phyloP scores from a whole-genome alignment of 2,329 filamentous ascomycete species.

The Pezicula radicicola region DNA sequence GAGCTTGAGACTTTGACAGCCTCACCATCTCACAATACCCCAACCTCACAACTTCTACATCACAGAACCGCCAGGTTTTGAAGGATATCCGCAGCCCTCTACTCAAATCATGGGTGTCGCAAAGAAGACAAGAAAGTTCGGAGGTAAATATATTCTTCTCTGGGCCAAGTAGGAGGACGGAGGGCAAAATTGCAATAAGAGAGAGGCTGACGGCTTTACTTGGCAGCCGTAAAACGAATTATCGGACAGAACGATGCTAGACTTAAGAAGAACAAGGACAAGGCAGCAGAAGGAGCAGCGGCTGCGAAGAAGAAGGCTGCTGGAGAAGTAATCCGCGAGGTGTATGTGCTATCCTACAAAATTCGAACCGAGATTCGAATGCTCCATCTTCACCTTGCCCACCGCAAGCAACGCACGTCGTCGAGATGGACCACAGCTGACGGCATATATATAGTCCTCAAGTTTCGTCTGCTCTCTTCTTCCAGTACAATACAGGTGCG shows the following conservation, averaged over 20 bases:
- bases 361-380: not conserved
- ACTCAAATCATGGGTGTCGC: slow-evolving; percentile 65
- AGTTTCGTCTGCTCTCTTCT: slow-evolving; percentile 81
- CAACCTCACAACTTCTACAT: too few relatives aligned
- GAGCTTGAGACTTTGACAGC: too few relatives aligned
- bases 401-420: not conserved
- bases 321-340: slow-evolving; percentile 67
- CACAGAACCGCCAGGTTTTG: too few relatives aligned
- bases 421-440: not conserved
- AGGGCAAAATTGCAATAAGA: not conserved
- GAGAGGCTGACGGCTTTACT: slow-evolving; percentile 8
- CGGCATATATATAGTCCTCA: slow-evolving; percentile 52
- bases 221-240: slow-evolving; percentile 64
- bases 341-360: slow-evolving; percentile 39
- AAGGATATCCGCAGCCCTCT: not conserved
- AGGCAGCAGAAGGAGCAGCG: slow-evolving; percentile 58
- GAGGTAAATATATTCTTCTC: not conserved
- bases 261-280: slow-evolving; percentile 76
- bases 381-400: not conserved
- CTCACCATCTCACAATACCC: too few relatives aligned
- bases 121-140: slow-evolving; percentile 51
- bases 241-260: slow-evolving; percentile 79
- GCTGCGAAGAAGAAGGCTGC: slow-evolving; percentile 54
- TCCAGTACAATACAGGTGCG: slow-evolving; percentile 72
- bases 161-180: not conserved